A percentile compares a stretch with the other conserved stretches of the same genome.
Conservation (phyloP, 2,329 filamentous ascomycete species). For the Laburnicola sp. region DNA sequence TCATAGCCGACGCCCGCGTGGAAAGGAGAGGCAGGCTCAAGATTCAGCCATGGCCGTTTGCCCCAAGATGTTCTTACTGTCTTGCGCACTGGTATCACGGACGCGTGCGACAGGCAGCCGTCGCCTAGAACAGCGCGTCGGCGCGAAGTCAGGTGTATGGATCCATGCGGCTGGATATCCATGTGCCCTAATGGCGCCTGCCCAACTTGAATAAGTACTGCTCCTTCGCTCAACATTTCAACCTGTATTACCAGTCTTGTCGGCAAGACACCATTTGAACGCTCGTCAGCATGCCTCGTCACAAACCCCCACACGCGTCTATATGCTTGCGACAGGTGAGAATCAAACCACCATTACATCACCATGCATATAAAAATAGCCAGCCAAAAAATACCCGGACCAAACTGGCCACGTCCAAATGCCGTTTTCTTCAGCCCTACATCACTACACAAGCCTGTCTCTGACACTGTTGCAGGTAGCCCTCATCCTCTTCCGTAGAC, state of each 20-base stretch:
- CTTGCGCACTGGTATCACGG: slow-evolving; percentile 3
- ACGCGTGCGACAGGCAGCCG: neutral
- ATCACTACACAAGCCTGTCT: slow-evolving; percentile 50
- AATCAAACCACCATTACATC: slow-evolving; percentile 11
- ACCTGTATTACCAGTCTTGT: too few species aligned
- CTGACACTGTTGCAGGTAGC: slow-evolving; percentile 71
- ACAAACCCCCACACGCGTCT: neutral
- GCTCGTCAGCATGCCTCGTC: too few species aligned
- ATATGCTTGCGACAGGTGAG: slow-evolving; percentile 1
- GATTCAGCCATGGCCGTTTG: too few species aligned
- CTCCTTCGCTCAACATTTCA: neutral
- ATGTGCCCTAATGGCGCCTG: neutral
- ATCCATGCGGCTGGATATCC: neutral
- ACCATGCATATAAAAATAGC: slow-evolving; percentile 8
- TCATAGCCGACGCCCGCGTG: slow-evolving; percentile 5
- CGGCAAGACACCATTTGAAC: too few species aligned
- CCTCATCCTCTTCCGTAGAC: slow-evolving; percentile 69
- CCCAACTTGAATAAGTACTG: neutral
- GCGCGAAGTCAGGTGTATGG: slow-evolving; percentile 33
- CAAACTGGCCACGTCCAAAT: slow-evolving; percentile 7
- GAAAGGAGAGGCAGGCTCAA: neutral
- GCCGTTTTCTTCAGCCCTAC: slow-evolving; percentile 28
- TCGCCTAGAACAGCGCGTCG: slow-evolving; percentile 6
- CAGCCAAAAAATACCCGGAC: neutral
- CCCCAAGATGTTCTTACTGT: neutral